Conservation (phyloP, 495 filamentous ascomycete genomes). For the Penicillium desertorum region DNA sequence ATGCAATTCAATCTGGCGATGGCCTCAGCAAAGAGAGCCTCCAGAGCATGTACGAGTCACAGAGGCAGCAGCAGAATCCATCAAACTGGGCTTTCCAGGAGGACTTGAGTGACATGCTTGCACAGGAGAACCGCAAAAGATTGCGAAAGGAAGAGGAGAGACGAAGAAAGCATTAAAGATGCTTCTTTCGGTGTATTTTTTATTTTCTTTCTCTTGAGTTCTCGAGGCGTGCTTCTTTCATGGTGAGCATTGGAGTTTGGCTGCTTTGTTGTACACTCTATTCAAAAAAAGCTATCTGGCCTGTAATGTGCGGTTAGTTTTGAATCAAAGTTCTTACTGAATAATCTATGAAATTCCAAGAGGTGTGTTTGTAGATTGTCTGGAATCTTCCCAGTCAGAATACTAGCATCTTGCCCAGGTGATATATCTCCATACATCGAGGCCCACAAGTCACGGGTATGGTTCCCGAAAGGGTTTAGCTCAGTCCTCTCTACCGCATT, state of each 20-base stretch:
- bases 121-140: conserved; percentile 84
- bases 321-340: neutral
- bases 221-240: conserved; percentile 5
- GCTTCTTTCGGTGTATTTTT: neutral
- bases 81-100: conserved; percentile 81
- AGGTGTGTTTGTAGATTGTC: neutral
- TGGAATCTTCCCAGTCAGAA: neutral
- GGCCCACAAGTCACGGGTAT: neutral
- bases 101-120: conserved; percentile 96
- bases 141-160: conserved; percentile 82
- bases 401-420: neutral
- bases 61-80: conserved; percentile 69
- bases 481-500: neutral
- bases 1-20: conserved; percentile 66
- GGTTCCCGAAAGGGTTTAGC: conserved; percentile 13
- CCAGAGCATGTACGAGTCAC: conserved; percentile 72
- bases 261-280: neutral
- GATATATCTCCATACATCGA: neutral
- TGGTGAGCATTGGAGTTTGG: conserved; percentile 8
- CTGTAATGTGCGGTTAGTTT: conserved; percentile 5
- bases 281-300: neutral
- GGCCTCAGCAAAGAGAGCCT: conserved; percentile 68
- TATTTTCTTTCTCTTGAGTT: neutral
- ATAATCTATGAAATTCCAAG: neutral
- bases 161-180: conserved; percentile 47